phyloP scores from a whole-genome alignment of 768 basidiomycete species.

The Phanerodontia chrysosporium region DNA sequence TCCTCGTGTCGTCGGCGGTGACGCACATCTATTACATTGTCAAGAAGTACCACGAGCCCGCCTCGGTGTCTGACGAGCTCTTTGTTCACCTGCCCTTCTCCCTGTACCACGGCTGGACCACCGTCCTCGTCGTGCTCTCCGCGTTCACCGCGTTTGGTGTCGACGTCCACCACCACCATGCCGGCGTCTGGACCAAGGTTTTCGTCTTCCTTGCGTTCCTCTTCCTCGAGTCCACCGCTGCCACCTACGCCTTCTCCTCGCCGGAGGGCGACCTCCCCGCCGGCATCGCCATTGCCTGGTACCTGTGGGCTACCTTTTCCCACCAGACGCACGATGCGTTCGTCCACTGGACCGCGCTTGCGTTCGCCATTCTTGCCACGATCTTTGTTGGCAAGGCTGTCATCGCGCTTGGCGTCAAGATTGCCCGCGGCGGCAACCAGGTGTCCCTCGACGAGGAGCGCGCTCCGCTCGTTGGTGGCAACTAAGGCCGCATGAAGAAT shows the following conservation, averaged over 20 bases:
- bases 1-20: slow-evolving; percentile 79
- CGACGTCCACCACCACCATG: slow-evolving; percentile 54
- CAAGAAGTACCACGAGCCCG: slow-evolving; percentile 76
- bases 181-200: slow-evolving; percentile 90
- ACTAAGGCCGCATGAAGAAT: slow-evolving; percentile 2
- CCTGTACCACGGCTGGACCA: slow-evolving; percentile 91
- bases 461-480: slow-evolving; percentile 63
- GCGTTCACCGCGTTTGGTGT: slow-evolving; percentile 89
- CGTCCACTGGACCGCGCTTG: slow-evolving; percentile 89
- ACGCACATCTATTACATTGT: slow-evolving; percentile 92
- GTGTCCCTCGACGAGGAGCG: slow-evolving; percentile 85
- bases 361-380: slow-evolving; percentile 78
- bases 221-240: slow-evolving; percentile 89
- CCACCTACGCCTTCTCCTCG: slow-evolving; percentile 91
- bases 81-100: slow-evolving; percentile 96
- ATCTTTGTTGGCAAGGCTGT: slow-evolving; percentile 81
- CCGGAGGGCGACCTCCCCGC: slow-evolving; percentile 91
- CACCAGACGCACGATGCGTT: slow-evolving; percentile 63
- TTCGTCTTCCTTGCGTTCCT: slow-evolving; percentile 93
- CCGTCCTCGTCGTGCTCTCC: slow-evolving; percentile 75
- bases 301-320: slow-evolving; percentile 89
- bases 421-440: slow-evolving; percentile 36
- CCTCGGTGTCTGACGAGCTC: slow-evolving; percentile 69
- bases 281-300: slow-evolving; percentile 86
- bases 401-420: slow-evolving; percentile 46